Conservation (phyloP, 352 stramenopile species). For the Phytophthora podocarpi region DNA sequence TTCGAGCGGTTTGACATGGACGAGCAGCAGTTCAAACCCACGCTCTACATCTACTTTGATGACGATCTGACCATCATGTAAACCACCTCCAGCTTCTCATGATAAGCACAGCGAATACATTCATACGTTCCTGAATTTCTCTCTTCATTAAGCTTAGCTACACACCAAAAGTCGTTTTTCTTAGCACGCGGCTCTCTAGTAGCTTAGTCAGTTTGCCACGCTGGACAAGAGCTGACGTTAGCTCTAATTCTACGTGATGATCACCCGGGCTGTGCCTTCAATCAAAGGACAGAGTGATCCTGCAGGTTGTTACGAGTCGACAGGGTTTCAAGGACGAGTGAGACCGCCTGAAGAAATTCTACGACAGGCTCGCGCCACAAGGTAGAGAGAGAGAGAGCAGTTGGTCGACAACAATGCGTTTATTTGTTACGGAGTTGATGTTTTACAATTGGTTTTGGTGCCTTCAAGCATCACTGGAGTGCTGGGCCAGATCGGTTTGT, state of each 20-base stretch:
- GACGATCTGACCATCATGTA: conserved; percentile 90
- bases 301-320: conserved; percentile 7
- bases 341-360: conserved; percentile 51
- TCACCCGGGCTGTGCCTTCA: conserved; percentile 23
- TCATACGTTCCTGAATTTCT: neutral
- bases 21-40: conserved; percentile 88
- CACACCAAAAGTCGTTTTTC: conserved; percentile 15
- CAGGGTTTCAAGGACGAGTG: conserved; percentile 4
- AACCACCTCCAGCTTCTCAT: neutral
- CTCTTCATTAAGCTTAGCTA: neutral
- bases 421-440: neutral
- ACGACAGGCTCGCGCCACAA: conserved; percentile 47
- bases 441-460: neutral
- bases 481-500: conserved; percentile 57
- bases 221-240: neutral
- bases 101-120: neutral
- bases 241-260: no score
- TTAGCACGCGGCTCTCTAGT: neutral
- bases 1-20: conserved; percentile 88
- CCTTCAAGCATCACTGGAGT: conserved; percentile 46
- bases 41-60: conserved; percentile 93
- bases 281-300: conserved; percentile 17
- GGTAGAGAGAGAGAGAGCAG: conserved; percentile 21
- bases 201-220: neutral
- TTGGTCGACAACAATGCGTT: neutral